Evolutionary conservation across 441 rosid genomes (phyloP), one percentile per base, ranked within the genome.

Genomic region (Adansonia madagascariensis): DNA sequence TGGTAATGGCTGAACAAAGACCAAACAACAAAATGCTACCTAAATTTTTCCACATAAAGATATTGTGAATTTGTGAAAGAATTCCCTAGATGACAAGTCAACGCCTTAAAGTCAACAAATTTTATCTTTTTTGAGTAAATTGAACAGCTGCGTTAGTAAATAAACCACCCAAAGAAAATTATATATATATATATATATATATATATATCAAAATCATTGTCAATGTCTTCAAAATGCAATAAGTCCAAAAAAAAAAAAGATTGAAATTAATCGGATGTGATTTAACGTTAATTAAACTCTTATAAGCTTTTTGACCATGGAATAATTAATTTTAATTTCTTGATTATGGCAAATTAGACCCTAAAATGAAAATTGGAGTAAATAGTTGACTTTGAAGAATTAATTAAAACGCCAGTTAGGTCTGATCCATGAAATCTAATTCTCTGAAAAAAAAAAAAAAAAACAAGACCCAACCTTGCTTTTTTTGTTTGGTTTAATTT

Each of bases 381-480:
- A 50, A 52, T 52, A 71, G 61, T 71, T 52, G 74, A 71, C 60
- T 52, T 71, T 27, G 6, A 71, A 20, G 72, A 67, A 18, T 59
- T 22, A 59, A 20, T n/a, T 52, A 56, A 35, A 35, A 31, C 8
- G 18, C n/a, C 79, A 85, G 85, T 85, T 88, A 81, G 86, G 90
- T 74, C 44, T 71, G 83, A 75, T 35, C 49, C 90, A 77, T 43
- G 70, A 75, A 11, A 2, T 66, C 18, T 7, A 39, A 8, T 27
- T 68, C 53, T 14, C 53, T 14, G 11, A 8, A 22, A 6, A 20
- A 61, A 27, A 27, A 27, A 27, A 27, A 27, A 27, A 27, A 27
- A 27, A 27, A 1, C 31, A 27, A 27, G 31, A n/a, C n/a, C 1
- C 41, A 1, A 61, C 43, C 14, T 0, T 7, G 6, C 18, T 12